A percentile compares a stretch with the other conserved stretches of the same genome.
Conservation (phyloP, 805 yeast genomes). For the Metschnikowia sp. region DNA sequence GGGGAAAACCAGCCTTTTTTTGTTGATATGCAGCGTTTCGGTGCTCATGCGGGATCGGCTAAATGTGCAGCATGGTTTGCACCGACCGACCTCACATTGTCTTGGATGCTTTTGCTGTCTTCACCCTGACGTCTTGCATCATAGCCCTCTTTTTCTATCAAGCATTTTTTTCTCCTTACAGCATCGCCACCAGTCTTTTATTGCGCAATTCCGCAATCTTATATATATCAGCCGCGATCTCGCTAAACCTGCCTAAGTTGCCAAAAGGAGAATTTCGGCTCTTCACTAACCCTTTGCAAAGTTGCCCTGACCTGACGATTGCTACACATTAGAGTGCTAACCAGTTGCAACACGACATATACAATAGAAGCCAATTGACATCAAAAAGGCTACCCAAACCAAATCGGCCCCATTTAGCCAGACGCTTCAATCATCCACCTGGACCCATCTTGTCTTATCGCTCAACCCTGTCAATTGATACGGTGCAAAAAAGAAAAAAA, state of each 20-base stretch:
- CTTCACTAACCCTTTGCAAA: background rate
- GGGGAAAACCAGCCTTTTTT: background rate
- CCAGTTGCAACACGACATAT: too few species aligned
- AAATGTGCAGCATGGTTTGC: conserved; percentile 6
- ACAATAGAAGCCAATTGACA: too few species aligned
- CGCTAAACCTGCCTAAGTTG: conserved; percentile 1
- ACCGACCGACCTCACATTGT: background rate
- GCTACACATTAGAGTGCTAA: too few species aligned
- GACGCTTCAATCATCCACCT: too few species aligned
- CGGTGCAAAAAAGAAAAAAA: background rate
- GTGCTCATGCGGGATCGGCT: conserved; percentile 2
- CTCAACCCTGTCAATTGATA: background rate
- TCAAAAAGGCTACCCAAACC: too few species aligned
- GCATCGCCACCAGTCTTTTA: background rate
- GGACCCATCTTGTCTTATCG: too few species aligned
- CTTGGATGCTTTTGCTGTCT: conserved; percentile 2
- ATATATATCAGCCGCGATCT: background rate
- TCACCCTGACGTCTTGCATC: conserved; percentile 3
- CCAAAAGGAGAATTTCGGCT: background rate
- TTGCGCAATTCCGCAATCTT: background rate
- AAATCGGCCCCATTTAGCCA: too few species aligned
- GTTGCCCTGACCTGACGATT: too few species aligned
- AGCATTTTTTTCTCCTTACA: background rate
- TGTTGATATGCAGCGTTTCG: background rate
- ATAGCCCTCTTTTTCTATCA: background rate